Evolutionary conservation across 1,284 basidiomycete genomes (phyloP).

Genomic region (Heterobasidion irregulare): DNA sequence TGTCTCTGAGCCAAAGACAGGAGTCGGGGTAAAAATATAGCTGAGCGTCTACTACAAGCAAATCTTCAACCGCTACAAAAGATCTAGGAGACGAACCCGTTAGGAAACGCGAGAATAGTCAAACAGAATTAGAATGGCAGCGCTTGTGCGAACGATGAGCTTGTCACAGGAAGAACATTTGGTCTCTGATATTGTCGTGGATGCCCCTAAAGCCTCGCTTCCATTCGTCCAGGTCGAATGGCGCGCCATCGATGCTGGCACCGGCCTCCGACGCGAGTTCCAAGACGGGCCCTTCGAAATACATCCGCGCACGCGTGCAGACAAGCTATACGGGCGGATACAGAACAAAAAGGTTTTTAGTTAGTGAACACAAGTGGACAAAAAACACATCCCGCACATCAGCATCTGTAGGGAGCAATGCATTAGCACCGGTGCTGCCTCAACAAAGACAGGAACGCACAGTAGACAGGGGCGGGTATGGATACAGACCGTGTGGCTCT

Average conservation of each 20-base stretch:
- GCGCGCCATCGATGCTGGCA: constrained; percentile 12
- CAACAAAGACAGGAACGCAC: background rate
- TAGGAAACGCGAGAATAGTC: too few species aligned
- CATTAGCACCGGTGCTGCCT: background rate
- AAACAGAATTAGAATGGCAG: too few species aligned
- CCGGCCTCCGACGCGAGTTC: constrained; percentile 15
- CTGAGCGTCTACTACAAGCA: too few species aligned
- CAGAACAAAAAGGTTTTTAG: too few species aligned
- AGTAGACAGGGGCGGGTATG: constrained; percentile 9
- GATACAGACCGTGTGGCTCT: constrained; percentile 10
- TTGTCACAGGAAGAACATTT: constrained; percentile 35
- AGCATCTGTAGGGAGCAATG: background rate
- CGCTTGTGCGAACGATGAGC: too few species aligned
- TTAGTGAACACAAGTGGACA: too few species aligned
- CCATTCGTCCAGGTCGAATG: constrained; percentile 30
- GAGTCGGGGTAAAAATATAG: too few species aligned
- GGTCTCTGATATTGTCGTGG: constrained; percentile 4
- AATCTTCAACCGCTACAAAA: too few species aligned
- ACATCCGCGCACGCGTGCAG: constrained; percentile 18
- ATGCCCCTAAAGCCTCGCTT: constrained; percentile 14
- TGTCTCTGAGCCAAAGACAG: too few species aligned
- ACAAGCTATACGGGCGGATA: constrained; percentile 6
- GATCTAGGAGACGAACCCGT: too few species aligned
- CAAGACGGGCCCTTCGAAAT: constrained; percentile 18
- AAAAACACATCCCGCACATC: background rate